Evolutionary conservation across 768 basidiomycete species (phyloP).

Genomic region (Suillus alpinus): DNA sequence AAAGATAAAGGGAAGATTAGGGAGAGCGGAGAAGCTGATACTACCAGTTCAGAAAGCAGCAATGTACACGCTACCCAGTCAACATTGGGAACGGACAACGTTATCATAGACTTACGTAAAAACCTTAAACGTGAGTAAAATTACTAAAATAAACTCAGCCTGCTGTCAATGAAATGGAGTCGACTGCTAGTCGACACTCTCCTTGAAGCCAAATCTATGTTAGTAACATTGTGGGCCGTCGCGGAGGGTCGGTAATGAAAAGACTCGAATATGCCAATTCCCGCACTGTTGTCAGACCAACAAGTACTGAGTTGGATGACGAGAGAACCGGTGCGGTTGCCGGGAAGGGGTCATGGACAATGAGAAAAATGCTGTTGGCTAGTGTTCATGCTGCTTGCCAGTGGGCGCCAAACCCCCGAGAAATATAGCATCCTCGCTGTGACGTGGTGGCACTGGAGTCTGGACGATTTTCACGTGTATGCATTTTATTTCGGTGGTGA

Average conservation of each 20-base stretch:
- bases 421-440: background rate
- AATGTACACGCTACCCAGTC: background rate
- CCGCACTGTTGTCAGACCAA: background rate
- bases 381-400: background rate
- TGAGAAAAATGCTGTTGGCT: background rate
- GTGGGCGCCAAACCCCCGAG: background rate
- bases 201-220: background rate
- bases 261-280: background rate
- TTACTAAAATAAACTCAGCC: background rate
- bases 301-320: background rate
- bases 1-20: slow-evolving; percentile 38
- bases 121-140: background rate
- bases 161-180: background rate
- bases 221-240: background rate
- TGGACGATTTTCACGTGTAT: background rate
- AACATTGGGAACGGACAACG: background rate
- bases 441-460: background rate
- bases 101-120: background rate
- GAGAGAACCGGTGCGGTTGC: background rate
- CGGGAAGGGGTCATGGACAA: background rate
- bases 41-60: background rate
- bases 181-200: background rate
- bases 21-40: slow-evolving; percentile 15
- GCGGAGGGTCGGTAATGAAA: background rate
- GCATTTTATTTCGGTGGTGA: background rate